Conservation (phyloP, 2,329 filamentous ascomycete species). For the Apiospora koreana region DNA sequence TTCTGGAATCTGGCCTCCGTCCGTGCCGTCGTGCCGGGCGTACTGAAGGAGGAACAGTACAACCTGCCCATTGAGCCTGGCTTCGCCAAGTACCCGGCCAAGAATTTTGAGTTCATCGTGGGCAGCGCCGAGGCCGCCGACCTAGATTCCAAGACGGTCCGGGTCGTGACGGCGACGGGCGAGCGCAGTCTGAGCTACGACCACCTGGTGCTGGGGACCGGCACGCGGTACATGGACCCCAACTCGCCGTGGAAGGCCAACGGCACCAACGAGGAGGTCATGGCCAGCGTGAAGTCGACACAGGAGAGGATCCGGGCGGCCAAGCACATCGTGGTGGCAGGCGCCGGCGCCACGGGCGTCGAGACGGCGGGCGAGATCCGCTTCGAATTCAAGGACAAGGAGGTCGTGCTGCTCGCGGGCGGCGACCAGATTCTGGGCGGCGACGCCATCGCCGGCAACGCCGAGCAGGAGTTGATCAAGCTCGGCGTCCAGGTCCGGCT, state of each 20-base stretch:
- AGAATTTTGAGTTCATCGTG: conserved; percentile 52
- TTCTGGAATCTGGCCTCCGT: conserved; percentile 61
- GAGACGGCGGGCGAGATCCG: conserved; percentile 57
- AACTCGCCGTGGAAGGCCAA: conserved; percentile 54
- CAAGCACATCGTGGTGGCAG: conserved; percentile 55
- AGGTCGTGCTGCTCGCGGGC: conserved; percentile 49
- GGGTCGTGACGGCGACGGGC: conserved; percentile 36
- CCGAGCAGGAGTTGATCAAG: conserved; percentile 50
- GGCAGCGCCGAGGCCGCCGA: conserved; percentile 48
- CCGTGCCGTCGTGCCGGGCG: conserved; percentile 53
- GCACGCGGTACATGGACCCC: conserved; percentile 43
- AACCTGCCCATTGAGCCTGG: conserved; percentile 50
- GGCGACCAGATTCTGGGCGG: conserved; percentile 44
- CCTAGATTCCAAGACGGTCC: conserved; percentile 40
- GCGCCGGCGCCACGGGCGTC: conserved; percentile 57
- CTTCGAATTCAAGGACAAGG: conserved; percentile 50
- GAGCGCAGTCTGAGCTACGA: conserved; percentile 47
- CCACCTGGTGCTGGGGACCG: conserved; percentile 60
- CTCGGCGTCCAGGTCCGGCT: conserved; percentile 52
- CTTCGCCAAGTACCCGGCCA: conserved; percentile 50
- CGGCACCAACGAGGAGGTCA: conserved; percentile 46
- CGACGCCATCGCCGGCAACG: conserved; percentile 43
- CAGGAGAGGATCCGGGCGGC: conserved; percentile 45
- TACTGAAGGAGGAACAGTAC: conserved; percentile 50
- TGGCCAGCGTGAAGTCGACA: conserved; percentile 41